Conservation (phyloP, 2,329 filamentous ascomycete species). For the Colletotrichum horii region DNA sequence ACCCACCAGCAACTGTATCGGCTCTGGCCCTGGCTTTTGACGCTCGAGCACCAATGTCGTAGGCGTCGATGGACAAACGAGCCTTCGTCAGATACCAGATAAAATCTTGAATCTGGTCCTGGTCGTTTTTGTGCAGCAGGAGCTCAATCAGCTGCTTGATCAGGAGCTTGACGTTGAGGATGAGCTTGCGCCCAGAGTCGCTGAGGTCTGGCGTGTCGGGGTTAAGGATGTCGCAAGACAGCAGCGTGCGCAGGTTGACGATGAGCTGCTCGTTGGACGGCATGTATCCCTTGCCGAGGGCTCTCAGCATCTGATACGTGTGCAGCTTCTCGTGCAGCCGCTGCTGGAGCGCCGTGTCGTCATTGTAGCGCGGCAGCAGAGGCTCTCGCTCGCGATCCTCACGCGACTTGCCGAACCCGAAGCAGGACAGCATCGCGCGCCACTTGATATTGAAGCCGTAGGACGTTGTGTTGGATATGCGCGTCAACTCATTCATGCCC, state of each 20-base stretch:
- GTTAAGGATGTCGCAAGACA: slow-evolving; percentile 80
- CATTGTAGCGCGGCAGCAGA: slow-evolving; percentile 80
- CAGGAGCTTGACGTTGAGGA: slow-evolving; percentile 75
- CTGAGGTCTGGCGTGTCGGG: slow-evolving; percentile 76
- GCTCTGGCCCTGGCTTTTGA: slow-evolving; percentile 69
- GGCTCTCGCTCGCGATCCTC: slow-evolving; percentile 73
- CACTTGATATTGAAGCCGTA: not conserved
- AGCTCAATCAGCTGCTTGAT: slow-evolving; percentile 83
- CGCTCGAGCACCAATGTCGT: slow-evolving; percentile 66
- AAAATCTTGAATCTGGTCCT: slow-evolving; percentile 90
- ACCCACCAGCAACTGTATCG: slow-evolving; percentile 72
- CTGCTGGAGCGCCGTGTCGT: slow-evolving; percentile 80
- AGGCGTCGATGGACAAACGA: slow-evolving; percentile 70
- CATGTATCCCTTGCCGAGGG: slow-evolving; percentile 85
- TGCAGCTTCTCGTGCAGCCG: slow-evolving; percentile 88
- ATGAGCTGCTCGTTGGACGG: slow-evolving; percentile 87
- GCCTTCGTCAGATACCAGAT: slow-evolving; percentile 84
- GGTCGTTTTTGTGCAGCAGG: slow-evolving; percentile 79
- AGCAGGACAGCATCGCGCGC: slow-evolving; percentile 64
- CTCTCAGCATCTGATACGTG: slow-evolving; percentile 88
- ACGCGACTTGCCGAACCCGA: slow-evolving; percentile 56
- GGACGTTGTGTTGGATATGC: not conserved
- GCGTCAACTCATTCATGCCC: slow-evolving; percentile 2
- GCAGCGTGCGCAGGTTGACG: slow-evolving; percentile 77
- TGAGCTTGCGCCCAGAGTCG: slow-evolving; percentile 74